These are phyloP conservation scores for Multifurca ochricompacta DNA, from an alignment of 768 basidiomycete genomes.

Conservation along the genomic window DNA sequence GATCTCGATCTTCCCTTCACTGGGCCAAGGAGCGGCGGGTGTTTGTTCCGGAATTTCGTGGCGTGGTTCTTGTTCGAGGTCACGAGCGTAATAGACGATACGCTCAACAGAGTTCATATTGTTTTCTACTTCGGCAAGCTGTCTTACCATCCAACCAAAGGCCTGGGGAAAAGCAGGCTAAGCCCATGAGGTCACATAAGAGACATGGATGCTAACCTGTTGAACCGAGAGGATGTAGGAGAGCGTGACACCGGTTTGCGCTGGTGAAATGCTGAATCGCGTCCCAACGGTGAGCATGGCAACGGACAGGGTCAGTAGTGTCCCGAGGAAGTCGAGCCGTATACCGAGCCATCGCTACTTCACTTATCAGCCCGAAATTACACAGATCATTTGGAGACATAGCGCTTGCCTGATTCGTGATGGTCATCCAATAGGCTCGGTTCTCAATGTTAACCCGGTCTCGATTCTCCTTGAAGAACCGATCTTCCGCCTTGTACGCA, in stretches of 20 bases:
- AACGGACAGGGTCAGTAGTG: slow-evolving; percentile 64
- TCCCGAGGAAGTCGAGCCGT: slow-evolving; percentile 81
- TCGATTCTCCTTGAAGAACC: slow-evolving; percentile 72
- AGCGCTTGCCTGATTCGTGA: slow-evolving; percentile 60
- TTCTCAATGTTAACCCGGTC: slow-evolving; percentile 79
- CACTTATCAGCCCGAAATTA: slow-evolving; percentile 65
- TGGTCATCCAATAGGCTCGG: slow-evolving; percentile 81
- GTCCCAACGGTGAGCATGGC: slow-evolving; percentile 71
- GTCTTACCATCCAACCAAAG: slow-evolving; percentile 71
- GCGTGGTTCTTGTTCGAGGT: slow-evolving; percentile 76
- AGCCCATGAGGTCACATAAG: background rate
- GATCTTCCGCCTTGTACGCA: slow-evolving; percentile 71
- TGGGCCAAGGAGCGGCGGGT: slow-evolving; percentile 65
- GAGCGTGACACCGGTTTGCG: slow-evolving; percentile 68
- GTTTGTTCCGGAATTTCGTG: slow-evolving; percentile 54
- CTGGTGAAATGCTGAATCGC: slow-evolving; percentile 66
- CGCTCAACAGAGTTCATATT: slow-evolving; percentile 91
- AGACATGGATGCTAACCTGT: slow-evolving; percentile 38
- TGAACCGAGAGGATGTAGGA: slow-evolving; percentile 78
- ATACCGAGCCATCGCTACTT: slow-evolving; percentile 80
- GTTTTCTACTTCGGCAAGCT: slow-evolving; percentile 83
- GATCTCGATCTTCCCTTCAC: slow-evolving; percentile 63
- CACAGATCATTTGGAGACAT: slow-evolving; percentile 22
- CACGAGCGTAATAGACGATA: slow-evolving; percentile 70
- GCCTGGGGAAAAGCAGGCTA: slow-evolving; percentile 29